These are phyloP conservation scores for Spizellomyces punctatus DNA, from an alignment of 192 early-diverging fungal genomes.

Conservation along the genomic window DNA sequence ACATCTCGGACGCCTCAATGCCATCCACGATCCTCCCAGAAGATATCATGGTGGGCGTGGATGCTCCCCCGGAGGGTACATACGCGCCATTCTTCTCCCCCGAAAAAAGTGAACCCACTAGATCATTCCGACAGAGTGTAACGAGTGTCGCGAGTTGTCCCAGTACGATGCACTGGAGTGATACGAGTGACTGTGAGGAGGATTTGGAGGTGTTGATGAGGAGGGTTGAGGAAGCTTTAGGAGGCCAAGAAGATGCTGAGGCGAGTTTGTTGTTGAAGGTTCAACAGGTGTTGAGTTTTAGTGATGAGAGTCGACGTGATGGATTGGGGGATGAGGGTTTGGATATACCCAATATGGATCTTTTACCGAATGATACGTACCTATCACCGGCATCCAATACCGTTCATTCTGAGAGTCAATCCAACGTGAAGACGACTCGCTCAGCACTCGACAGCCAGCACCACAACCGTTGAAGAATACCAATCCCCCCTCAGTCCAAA, in stretches of 20 bases:
- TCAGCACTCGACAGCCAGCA: too few species aligned
- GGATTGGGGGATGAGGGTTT: too few species aligned
- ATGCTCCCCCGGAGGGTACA: slow-evolving; percentile 10
- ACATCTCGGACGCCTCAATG: slow-evolving; percentile 7
- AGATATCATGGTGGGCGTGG: slow-evolving; percentile 1
- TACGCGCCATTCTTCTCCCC: slow-evolving; percentile 16
- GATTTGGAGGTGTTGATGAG: slow-evolving; percentile 13
- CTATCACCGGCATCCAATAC: too few species aligned
- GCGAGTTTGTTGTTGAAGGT: slow-evolving; percentile 27
- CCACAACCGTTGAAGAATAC: too few species aligned
- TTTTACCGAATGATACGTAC: too few species aligned
- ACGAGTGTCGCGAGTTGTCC: too few species aligned
- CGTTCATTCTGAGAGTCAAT: too few species aligned
- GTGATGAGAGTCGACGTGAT: too few species aligned
- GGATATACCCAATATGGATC: too few species aligned
- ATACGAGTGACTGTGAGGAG: slow-evolving; percentile 1
- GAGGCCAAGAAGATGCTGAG: slow-evolving; percentile 16
- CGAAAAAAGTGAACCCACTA: background rate
- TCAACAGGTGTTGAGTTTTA: slow-evolving; percentile 22
- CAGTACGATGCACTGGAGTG: too few species aligned
- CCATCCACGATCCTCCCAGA: slow-evolving; percentile 20
- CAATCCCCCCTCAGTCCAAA: too few species aligned
- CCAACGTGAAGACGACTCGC: too few species aligned
- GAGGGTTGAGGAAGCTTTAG: slow-evolving; percentile 26
- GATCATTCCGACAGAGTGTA: background rate